Evolutionary conservation across 208 protist species (phyloP).

Genomic region (Leishmania lainsoni): DNA sequence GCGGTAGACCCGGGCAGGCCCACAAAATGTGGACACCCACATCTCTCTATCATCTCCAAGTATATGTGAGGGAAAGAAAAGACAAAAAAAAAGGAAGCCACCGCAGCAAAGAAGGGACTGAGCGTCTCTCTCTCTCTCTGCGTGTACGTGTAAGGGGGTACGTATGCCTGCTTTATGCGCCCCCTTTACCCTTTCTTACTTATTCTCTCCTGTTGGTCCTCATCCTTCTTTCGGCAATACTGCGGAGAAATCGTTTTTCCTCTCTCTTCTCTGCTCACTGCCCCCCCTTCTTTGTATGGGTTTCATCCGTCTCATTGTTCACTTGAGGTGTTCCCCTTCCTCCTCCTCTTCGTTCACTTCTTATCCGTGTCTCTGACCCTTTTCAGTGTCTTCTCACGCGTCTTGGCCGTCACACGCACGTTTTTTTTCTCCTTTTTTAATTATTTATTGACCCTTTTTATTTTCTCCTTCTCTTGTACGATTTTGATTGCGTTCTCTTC

Average conservation of each 20-base stretch:
- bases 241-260: not conserved
- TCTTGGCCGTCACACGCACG: not conserved
- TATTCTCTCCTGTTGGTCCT: not conserved
- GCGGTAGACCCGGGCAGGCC: not conserved
- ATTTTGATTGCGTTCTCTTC: not conserved
- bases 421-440: not conserved
- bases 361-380: too few species aligned
- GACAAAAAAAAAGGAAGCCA: not conserved
- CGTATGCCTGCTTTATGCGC: constrained; percentile 9
- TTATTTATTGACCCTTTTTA: not conserved
- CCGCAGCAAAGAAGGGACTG: too few species aligned
- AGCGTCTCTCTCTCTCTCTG: not conserved
- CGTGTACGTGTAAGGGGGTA: not conserved
- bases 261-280: not conserved
- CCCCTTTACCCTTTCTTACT: constrained; percentile 17
- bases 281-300: not conserved
- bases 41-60: not conserved
- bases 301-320: not conserved
- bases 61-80: not conserved
- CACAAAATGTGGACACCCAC: not conserved
- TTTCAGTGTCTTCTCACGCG: not conserved
- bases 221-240: not conserved
- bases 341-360: not conserved
- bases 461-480: not conserved
- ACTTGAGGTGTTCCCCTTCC: not conserved